phyloP scores from a whole-genome alignment of 2,329 filamentous ascomycete genomes.

The Aulographum hederae region DNA sequence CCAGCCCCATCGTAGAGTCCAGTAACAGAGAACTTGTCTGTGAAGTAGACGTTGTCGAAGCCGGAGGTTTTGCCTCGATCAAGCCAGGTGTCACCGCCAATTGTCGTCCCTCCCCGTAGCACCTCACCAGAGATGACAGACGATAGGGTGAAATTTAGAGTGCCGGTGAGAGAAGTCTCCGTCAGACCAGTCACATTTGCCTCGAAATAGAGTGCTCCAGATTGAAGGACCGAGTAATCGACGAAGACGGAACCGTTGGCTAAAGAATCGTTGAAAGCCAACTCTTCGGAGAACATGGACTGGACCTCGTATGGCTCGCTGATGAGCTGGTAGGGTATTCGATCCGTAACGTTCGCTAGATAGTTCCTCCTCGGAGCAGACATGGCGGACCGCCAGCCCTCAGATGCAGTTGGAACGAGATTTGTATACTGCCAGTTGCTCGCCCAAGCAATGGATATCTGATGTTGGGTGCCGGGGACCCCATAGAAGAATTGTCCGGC shows the following conservation, averaged over 20 bases:
- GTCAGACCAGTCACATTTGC: constrained; percentile 30
- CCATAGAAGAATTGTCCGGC: constrained; percentile 38
- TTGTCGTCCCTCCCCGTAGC: too few species aligned
- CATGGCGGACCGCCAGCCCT: constrained; percentile 36
- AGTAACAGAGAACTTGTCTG: constrained; percentile 30
- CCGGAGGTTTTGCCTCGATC: constrained; percentile 29
- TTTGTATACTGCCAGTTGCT: constrained; percentile 42
- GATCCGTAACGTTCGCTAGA: constrained; percentile 31
- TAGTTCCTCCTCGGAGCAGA: constrained; percentile 32
- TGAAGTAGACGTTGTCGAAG: constrained; percentile 37
- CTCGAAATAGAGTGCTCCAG: constrained; percentile 35
- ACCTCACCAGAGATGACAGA: too few species aligned
- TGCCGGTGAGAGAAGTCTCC: constrained; percentile 12
- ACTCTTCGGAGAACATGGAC: constrained; percentile 25
- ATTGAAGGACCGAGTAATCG: constrained; percentile 31
- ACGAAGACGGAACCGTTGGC: constrained; percentile 30
- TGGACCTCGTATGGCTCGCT: constrained; percentile 30
- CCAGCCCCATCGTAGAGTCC: constrained; percentile 12
- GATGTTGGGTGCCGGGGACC: constrained; percentile 18
- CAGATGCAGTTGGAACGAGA: constrained; percentile 32
- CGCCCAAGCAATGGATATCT: constrained; percentile 36
- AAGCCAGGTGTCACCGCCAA: constrained; percentile 31
- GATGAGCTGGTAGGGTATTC: constrained; percentile 33
- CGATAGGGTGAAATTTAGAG: constrained; percentile 35
- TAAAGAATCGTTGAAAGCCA: constrained; percentile 25